Conservation (phyloP, 2,329 filamentous ascomycete species). For the Fusarium mexicanum region DNA sequence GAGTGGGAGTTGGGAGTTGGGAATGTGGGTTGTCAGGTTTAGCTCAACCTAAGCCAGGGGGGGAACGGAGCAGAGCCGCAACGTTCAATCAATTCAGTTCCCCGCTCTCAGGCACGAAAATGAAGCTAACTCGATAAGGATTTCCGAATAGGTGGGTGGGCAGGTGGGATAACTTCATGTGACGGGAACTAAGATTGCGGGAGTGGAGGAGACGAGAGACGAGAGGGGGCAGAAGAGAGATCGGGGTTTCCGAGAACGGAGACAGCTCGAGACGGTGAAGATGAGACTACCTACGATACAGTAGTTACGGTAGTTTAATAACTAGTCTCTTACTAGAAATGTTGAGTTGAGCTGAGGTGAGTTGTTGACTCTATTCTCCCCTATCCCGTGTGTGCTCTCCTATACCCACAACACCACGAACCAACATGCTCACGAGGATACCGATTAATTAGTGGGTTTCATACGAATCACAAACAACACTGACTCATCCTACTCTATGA, state of each 20-base stretch:
- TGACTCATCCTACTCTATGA: conserved; percentile 1
- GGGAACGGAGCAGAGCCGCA: conserved; percentile 21
- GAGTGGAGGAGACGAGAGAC: not conserved
- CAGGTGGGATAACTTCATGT: not conserved
- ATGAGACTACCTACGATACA: not conserved
- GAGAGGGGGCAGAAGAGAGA: not conserved
- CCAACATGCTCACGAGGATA: not conserved
- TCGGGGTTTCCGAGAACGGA: conserved; percentile 17
- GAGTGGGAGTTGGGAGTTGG: not conserved
- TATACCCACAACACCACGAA: conserved; percentile 15
- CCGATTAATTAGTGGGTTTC: not conserved
- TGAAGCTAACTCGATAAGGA: not conserved
- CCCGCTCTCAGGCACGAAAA: conserved; percentile 18
- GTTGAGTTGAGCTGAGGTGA: not conserved
- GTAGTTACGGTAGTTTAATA: not conserved
- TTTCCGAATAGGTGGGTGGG: conserved; percentile 1
- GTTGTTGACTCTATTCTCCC: not conserved
- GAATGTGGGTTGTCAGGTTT: conserved; percentile 2
- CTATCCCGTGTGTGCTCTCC: not conserved
- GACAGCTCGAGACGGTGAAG: not conserved
- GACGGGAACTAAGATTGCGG: conserved; percentile 22
- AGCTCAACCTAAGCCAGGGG: conserved; percentile 1
- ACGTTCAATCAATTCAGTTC: not conserved
- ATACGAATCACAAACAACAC: not conserved
- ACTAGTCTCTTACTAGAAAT: not conserved